Evolutionary conservation across 1,284 basidiomycete species (phyloP).

Genomic region (Meira nashicola): DNA sequence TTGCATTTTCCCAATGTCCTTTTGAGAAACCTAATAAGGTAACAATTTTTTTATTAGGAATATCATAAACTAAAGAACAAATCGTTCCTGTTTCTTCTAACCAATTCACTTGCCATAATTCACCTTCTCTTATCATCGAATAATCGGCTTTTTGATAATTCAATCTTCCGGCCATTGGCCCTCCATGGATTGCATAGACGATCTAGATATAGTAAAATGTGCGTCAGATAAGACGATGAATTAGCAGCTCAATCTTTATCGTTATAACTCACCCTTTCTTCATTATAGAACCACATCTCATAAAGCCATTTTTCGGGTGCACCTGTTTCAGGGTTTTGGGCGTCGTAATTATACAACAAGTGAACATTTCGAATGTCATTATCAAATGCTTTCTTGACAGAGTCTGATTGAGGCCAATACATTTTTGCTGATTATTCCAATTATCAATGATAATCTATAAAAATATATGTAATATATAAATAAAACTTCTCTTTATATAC

Average conservation of each 20-base stretch:
- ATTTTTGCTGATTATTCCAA: no score
- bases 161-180: conserved; percentile 45
- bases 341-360: conserved; percentile 31
- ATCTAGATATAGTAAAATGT: no score
- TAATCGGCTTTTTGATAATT: conserved; percentile 51
- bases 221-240: no score
- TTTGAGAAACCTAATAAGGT: conserved; percentile 50
- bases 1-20: conserved; percentile 48
- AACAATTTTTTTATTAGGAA: conserved; percentile 37
- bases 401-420: conserved; percentile 27
- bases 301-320: conserved; percentile 40
- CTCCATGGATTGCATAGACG: conserved; percentile 45
- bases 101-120: conserved; percentile 1
- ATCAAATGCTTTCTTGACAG: conserved; percentile 19
- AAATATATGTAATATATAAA: no score
- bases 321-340: conserved; percentile 26
- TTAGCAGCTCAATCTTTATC: no score
- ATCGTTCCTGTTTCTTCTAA: conserved; percentile 47
- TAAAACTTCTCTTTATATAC: no score
- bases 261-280: conserved; percentile 50
- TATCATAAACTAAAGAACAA: conserved; percentile 49
- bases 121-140: conserved; percentile 42
- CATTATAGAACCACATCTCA: conserved; percentile 48
- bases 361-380: conserved; percentile 27
- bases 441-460: no score